Evolutionary conservation across 768 basidiomycete species (phyloP).

Genomic region (Russula emetica): DNA sequence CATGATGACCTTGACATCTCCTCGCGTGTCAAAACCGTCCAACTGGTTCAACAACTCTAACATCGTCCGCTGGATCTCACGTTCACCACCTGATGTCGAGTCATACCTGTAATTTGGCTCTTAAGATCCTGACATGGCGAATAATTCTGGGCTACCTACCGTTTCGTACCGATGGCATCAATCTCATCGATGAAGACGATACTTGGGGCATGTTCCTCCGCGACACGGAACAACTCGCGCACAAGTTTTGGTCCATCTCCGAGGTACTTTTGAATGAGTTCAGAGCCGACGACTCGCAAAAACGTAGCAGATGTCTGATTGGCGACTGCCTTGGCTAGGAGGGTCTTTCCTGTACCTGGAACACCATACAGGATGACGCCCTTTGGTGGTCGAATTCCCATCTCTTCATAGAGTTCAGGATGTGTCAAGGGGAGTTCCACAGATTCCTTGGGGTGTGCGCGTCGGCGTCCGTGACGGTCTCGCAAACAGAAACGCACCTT

Average conservation of each 20-base stretch:
- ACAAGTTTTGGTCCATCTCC: slow-evolving; percentile 99
- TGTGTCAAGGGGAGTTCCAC: slow-evolving; percentile 97
- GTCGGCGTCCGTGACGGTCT: neutral
- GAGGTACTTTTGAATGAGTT: slow-evolving; percentile 98
- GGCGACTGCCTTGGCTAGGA: slow-evolving; percentile 95
- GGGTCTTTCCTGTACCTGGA: slow-evolving; percentile 96
- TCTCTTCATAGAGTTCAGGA: slow-evolving; percentile 98
- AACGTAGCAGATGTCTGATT: slow-evolving; percentile 99
- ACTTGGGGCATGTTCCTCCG: slow-evolving; percentile 96
- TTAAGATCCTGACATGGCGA: neutral
- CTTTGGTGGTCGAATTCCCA: slow-evolving; percentile 99
- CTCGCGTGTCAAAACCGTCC: slow-evolving; percentile 98
- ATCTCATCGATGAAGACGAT: slow-evolving; percentile 99
- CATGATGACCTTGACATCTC: slow-evolving; percentile 99
- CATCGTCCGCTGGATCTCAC: slow-evolving; percentile 99
- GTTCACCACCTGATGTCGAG: slow-evolving; percentile 96
- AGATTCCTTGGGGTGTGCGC: slow-evolving; percentile 65
- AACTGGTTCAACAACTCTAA: slow-evolving; percentile 96
- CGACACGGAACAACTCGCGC: slow-evolving; percentile 93
- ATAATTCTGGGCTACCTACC: slow-evolving; percentile 46
- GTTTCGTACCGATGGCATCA: slow-evolving; percentile 88
- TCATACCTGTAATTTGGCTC: slow-evolving; percentile 64
- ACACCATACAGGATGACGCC: slow-evolving; percentile 99
- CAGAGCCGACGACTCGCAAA: slow-evolving; percentile 94
- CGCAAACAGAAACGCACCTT: slow-evolving; percentile 52